A percentile compares a stretch with the other conserved stretches of the same genome.
Conservation (phyloP, 345 rosid genomes). For the Jatropha curcas region DNA sequence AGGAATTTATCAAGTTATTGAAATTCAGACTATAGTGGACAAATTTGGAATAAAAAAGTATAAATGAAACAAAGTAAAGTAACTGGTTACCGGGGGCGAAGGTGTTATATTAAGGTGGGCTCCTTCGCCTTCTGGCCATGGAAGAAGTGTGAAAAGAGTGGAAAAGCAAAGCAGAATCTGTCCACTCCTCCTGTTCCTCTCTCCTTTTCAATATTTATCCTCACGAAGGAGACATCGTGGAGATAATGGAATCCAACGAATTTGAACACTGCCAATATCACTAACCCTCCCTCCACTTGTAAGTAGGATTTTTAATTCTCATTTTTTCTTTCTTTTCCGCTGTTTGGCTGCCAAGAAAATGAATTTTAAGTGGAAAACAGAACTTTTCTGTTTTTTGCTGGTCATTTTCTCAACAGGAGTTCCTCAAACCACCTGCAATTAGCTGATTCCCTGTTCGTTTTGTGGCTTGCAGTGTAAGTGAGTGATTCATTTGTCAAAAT, state of each 20-base stretch:
- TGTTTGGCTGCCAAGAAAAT: constrained; percentile 19
- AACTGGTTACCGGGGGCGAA: constrained; percentile 31
- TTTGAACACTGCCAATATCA: constrained; percentile 28
- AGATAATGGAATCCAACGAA: constrained; percentile 48
- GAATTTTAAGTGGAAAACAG: not conserved
- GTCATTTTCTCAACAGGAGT: not conserved
- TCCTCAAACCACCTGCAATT: not conserved
- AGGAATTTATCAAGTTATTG: not conserved
- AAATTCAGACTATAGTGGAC: not conserved
- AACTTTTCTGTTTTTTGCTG: not conserved
- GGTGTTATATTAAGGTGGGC: constrained; percentile 9
- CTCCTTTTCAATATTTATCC: not conserved
- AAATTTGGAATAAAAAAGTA: not conserved
- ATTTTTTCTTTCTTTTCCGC: not conserved
- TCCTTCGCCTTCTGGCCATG: not conserved
- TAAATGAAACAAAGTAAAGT: not conserved
- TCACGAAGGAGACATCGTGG: too few species aligned
- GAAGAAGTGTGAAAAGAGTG: constrained; percentile 6
- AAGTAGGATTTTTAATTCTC: not conserved
- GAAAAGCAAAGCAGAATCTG: constrained; percentile 8
- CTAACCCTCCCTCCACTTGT: constrained; percentile 1
- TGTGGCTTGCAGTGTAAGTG: not conserved
- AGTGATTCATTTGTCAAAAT: not conserved
- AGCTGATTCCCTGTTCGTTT: not conserved
- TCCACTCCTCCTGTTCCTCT: not conserved